A percentile compares a stretch with the other conserved stretches of the same genome.
phyloP scores from a whole-genome alignment of 1,284 basidiomycete species.

The Ceratobasidium sp. region DNA sequence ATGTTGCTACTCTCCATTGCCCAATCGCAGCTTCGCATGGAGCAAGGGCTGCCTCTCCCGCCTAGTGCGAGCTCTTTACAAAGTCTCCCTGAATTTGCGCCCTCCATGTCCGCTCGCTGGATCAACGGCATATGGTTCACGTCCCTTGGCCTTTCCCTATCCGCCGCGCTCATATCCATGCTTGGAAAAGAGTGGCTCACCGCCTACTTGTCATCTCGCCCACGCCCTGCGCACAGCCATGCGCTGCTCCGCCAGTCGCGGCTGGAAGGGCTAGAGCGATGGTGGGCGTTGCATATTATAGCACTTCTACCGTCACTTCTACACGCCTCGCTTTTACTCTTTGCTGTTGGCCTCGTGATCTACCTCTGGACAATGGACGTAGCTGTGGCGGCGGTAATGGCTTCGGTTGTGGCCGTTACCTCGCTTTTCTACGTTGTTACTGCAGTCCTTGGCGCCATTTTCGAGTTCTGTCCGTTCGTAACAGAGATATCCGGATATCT shows the following conservation, averaged over 20 bases:
- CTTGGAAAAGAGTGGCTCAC: constrained; percentile 43
- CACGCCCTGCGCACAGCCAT: constrained; percentile 15
- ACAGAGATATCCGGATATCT: constrained; percentile 13
- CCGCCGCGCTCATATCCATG: constrained; percentile 26
- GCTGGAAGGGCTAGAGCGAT: constrained; percentile 19
- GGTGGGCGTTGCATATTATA: constrained; percentile 33
- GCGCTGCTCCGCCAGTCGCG: constrained; percentile 22
- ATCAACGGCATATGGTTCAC: constrained; percentile 39
- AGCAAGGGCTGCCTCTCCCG: background rate
- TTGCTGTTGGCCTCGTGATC: constrained; percentile 19
- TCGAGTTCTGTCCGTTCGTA: background rate
- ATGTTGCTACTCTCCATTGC: background rate
- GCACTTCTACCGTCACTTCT: constrained; percentile 27
- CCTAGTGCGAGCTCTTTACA: background rate
- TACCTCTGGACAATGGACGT: constrained; percentile 33
- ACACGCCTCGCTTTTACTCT: constrained; percentile 22
- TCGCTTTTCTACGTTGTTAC: constrained; percentile 6
- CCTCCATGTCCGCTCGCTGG: constrained; percentile 4
- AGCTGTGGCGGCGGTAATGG: background rate
- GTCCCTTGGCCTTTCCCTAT: constrained; percentile 25
- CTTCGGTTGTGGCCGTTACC: background rate
- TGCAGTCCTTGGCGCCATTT: background rate
- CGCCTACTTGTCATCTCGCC: constrained; percentile 10
- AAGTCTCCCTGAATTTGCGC: background rate
- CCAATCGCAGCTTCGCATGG: constrained; percentile 13